phyloP scores from a whole-genome alignment of 129 eudicot genomes.

The Smallanthus sonchifolius region DNA sequence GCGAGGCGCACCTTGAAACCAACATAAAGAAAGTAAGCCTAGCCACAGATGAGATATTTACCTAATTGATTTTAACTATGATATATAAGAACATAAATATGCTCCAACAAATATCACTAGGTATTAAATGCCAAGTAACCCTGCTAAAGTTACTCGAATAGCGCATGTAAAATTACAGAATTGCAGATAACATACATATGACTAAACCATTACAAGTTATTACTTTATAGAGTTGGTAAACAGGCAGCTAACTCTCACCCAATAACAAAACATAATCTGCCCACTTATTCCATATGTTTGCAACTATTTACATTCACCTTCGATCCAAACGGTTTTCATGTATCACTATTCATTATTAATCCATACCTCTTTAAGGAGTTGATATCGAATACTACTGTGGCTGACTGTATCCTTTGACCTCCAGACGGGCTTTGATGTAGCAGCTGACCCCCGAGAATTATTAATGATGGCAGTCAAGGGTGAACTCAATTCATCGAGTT shows the following conservation, averaged over 20 bases:
- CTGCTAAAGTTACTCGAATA: background rate
- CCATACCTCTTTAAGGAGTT: slow-evolving; percentile 81
- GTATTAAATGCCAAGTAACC: background rate
- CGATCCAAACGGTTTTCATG: background rate
- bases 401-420: slow-evolving; percentile 26
- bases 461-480: slow-evolving; percentile 52
- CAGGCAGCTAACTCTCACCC: slow-evolving; percentile 10
- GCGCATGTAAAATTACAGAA: slow-evolving; percentile 7
- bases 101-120: slow-evolving; percentile 2
- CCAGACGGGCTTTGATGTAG: slow-evolving; percentile 33
- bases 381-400: slow-evolving; percentile 49
- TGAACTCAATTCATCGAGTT: slow-evolving; percentile 72
- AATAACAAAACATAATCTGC: slow-evolving; percentile 10
- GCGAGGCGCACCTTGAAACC: too few relatives aligned
- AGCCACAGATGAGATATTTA: background rate
- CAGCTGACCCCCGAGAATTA: slow-evolving; percentile 16
- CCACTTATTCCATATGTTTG: slow-evolving; percentile 15
- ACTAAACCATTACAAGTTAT: background rate
- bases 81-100: background rate
- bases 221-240: background rate
- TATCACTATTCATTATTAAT: slow-evolving; percentile 35
- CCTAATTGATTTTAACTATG: background rate
- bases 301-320: slow-evolving; percentile 22
- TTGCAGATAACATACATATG: slow-evolving; percentile 6
- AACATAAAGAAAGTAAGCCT: too few relatives aligned